Percentiles rank a stretch among this genome's conserved stretches.
phyloP scores from a whole-genome alignment of 805 yeast species.

The Clavispora phyllophila region DNA sequence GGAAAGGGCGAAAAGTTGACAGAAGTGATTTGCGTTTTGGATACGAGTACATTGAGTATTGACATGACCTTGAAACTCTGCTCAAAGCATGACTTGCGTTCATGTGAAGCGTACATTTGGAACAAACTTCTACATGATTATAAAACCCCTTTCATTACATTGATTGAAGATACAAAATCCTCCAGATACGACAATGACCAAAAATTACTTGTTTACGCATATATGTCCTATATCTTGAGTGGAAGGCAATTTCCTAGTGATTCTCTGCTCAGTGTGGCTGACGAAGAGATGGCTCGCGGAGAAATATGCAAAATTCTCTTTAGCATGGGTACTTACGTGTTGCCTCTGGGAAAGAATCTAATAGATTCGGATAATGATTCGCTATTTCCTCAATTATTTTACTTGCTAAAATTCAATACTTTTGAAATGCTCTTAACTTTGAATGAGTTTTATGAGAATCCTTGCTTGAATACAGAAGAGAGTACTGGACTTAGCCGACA shows the following conservation, averaged over 20 bases:
- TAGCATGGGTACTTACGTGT: conserved; percentile 45
- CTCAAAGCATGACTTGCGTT: conserved; percentile 48
- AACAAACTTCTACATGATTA: conserved; percentile 65
- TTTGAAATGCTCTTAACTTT: conserved; percentile 60
- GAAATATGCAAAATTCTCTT: conserved; percentile 12
- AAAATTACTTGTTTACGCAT: conserved; percentile 40
- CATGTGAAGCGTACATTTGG: conserved; percentile 68
- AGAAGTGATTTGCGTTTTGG: conserved; percentile 63
- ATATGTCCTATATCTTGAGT: conserved; percentile 62
- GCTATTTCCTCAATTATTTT: conserved; percentile 52
- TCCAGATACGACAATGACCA: conserved; percentile 1
- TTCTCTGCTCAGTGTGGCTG: conserved; percentile 31
- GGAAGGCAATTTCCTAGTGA: conserved; percentile 83
- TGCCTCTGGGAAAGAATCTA: conserved; percentile 27
- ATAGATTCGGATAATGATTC: not conserved
- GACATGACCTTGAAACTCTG: conserved; percentile 70
- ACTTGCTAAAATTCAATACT: conserved; percentile 52
- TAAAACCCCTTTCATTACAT: conserved; percentile 63
- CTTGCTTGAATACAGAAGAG: conserved; percentile 61
- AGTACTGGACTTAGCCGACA: conserved; percentile 57
- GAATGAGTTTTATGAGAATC: conserved; percentile 81
- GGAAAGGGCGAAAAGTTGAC: conserved; percentile 51
- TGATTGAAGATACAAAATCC: conserved; percentile 21
- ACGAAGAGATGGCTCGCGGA: conserved; percentile 6
- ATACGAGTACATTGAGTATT: conserved; percentile 65